A percentile compares a stretch with the other conserved stretches of the same genome.
phyloP scores from a whole-genome alignment of 2,329 filamentous ascomycete species.

The Elsinoe arachidis region DNA sequence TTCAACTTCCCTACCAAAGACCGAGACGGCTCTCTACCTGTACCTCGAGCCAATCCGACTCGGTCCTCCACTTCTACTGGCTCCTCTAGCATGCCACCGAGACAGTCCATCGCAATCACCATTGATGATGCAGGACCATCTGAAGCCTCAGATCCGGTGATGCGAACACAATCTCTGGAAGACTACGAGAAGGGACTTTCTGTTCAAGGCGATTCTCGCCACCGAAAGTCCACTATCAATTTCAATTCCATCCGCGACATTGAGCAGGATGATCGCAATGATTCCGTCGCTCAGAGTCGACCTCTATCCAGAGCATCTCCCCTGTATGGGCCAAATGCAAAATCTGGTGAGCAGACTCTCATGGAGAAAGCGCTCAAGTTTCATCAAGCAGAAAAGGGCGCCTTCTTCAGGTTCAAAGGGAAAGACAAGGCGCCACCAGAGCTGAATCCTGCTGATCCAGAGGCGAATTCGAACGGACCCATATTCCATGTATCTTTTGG shows the following conservation, averaged over 20 bases:
- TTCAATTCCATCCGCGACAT: slow-evolving; percentile 18
- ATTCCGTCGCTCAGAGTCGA: slow-evolving; percentile 12
- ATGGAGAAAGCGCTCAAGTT: slow-evolving; percentile 28
- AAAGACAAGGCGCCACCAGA: slow-evolving; percentile 19
- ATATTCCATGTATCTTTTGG: slow-evolving; percentile 19
- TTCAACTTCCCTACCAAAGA: background rate
- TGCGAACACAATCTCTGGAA: slow-evolving; percentile 18
- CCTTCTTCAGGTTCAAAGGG: slow-evolving; percentile 25
- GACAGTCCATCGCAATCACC: slow-evolving; percentile 13
- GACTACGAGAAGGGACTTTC: slow-evolving; percentile 25
- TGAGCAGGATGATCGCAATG: slow-evolving; percentile 18
- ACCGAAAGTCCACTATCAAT: slow-evolving; percentile 20
- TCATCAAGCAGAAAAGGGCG: slow-evolving; percentile 26
- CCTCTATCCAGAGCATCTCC: slow-evolving; percentile 18
- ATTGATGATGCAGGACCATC: background rate
- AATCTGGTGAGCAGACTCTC: slow-evolving; percentile 17
- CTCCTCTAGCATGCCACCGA: background rate
- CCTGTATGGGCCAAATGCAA: background rate
- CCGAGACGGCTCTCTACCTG: background rate
- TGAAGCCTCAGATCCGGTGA: background rate
- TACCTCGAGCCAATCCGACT: background rate
- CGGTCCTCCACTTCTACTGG: background rate
- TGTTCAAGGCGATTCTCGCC: slow-evolving; percentile 22
- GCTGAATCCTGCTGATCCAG: background rate
- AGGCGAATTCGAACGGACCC: slow-evolving; percentile 2